A percentile compares a stretch with the other conserved stretches of the same genome.
These are phyloP conservation scores for Backusella tarrabulga DNA, from an alignment of 192 early-diverging fungal species.

Conservation along the genomic window DNA sequence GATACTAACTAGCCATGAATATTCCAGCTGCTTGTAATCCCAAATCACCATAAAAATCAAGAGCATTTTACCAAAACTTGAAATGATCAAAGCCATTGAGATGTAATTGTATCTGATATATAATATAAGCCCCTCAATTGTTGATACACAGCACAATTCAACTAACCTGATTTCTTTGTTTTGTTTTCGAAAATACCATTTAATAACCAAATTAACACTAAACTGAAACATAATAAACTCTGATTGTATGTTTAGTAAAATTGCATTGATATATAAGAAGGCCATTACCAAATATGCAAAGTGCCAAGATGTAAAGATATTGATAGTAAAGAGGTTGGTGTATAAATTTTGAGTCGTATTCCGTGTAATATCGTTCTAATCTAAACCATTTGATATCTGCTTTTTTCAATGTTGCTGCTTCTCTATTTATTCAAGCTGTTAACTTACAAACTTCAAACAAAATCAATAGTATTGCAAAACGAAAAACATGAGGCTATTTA, in stretches of 20 bases:
- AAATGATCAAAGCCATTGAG: conserved; percentile 72
- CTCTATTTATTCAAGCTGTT: neutral
- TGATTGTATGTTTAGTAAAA: conserved; percentile 1
- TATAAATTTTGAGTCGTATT: conserved; percentile 57
- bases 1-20: conserved; percentile 77
- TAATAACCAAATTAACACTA: conserved; percentile 50
- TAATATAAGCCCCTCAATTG: too few relatives aligned
- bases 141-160: too few relatives aligned
- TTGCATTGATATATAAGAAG: neutral
- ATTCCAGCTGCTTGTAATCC: conserved; percentile 83
- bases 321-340: conserved; percentile 64
- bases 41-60: conserved; percentile 89
- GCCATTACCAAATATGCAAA: conserved; percentile 64
- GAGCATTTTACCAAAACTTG: conserved; percentile 85
- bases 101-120: conserved; percentile 57
- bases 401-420: neutral
- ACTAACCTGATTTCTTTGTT: conserved; percentile 29
- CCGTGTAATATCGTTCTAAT: conserved; percentile 66
- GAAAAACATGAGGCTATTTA: conserved; percentile 62
- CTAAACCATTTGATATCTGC: conserved; percentile 88
- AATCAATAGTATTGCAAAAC: conserved; percentile 76
- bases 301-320: conserved; percentile 72
- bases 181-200: conserved; percentile 25
- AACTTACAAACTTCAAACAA: conserved; percentile 84
- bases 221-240: conserved; percentile 62